Percentiles rank a stretch among this genome's conserved stretches.
Evolutionary conservation across 352 stramenopile species (phyloP).

Genomic region (Phytopythium oedochilum): DNA sequence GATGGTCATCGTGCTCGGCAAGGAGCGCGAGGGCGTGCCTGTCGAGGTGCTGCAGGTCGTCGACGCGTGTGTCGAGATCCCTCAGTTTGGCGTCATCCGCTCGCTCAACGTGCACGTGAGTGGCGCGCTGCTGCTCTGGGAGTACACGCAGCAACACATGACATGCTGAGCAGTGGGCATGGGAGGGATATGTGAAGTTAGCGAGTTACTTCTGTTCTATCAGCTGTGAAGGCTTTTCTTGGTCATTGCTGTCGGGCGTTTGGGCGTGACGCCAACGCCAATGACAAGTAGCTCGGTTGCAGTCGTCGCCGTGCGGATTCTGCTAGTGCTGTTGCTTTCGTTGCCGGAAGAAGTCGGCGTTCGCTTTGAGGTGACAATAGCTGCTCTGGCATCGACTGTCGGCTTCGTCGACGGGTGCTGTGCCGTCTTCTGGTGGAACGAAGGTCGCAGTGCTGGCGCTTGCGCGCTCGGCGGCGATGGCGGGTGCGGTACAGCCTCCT

Average conservation of each 20-base stretch:
- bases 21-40: slow-evolving; percentile 96
- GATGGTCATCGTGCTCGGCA: slow-evolving; percentile 93
- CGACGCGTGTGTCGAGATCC: slow-evolving; percentile 97
- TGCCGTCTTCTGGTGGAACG: neutral
- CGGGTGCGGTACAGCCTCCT: neutral
- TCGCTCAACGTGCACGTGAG: slow-evolving; percentile 98
- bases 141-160: slow-evolving; percentile 93
- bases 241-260: neutral
- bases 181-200: neutral
- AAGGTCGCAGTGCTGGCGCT: neutral
- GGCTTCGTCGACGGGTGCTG: neutral
- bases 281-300: neutral
- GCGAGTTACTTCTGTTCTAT: neutral
- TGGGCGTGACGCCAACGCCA: neutral
- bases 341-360: neutral
- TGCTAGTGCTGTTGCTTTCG: neutral
- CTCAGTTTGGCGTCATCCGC: slow-evolving; percentile 95
- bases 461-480: neutral
- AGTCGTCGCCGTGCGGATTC: neutral
- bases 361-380: neutral
- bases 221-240: neutral
- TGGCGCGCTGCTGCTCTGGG: slow-evolving; percentile 94
- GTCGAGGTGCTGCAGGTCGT: slow-evolving; percentile 93
- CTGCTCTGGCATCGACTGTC: neutral
- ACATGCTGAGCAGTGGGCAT: slow-evolving; percentile 16